These are phyloP conservation scores for Cystobasidium tubakii DNA, from an alignment of 768 basidiomycete genomes.

Conservation along the genomic window DNA sequence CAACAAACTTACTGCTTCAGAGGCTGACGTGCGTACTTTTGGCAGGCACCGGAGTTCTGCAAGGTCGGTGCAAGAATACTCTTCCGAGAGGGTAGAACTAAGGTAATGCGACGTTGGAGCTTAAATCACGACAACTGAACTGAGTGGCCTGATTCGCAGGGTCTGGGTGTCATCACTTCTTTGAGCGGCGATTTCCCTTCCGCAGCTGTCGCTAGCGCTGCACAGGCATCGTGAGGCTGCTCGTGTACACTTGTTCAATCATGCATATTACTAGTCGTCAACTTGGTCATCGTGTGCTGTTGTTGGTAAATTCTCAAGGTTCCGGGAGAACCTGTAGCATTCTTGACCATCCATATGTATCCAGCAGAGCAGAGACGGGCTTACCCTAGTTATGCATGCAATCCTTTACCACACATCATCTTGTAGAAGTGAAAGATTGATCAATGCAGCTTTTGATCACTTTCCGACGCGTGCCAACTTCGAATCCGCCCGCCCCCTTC, in stretches of 20 bases:
- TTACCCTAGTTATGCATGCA: no score
- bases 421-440: no score
- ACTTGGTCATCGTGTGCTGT: no score
- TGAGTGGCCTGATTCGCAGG: constrained; percentile 3
- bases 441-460: not conserved
- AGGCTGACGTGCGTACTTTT: constrained; percentile 71
- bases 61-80: constrained; percentile 50
- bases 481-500: not conserved
- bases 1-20: no score
- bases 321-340: no score
- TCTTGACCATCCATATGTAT: no score
- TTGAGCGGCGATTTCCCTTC: constrained; percentile 19
- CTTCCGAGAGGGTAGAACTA: constrained; percentile 92
- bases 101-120: constrained; percentile 52
- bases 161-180: constrained; percentile 33
- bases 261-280: no score
- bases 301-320: no score
- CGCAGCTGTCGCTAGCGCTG: not conserved
- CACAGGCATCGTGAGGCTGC: not conserved
- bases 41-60: constrained; percentile 13
- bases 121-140: not conserved
- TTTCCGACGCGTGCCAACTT: not conserved
- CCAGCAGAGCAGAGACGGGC: no score
- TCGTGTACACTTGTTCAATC: no score
- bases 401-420: no score